A percentile compares a stretch with the other conserved stretches of the same genome.
phyloP scores from a whole-genome alignment of 352 stramenopile species.

The Globisporangium megalacanthum region DNA sequence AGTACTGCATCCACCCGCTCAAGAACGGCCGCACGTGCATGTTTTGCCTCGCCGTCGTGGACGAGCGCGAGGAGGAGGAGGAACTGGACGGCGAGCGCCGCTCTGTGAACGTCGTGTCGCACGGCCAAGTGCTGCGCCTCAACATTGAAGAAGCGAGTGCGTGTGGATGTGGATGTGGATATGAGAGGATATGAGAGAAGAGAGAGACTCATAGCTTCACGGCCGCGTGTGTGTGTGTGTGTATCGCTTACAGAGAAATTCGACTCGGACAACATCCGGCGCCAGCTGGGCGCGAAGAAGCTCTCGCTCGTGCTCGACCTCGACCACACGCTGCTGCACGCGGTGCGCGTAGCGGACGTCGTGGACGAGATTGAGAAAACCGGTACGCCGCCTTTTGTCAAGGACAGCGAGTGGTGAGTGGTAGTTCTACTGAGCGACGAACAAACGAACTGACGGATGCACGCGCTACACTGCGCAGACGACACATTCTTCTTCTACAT shows the following conservation, averaged over 20 bases:
- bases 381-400: too few relatives aligned
- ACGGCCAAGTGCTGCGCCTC: constrained; percentile 90
- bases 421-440: neutral
- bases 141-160: constrained; percentile 96
- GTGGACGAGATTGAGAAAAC: constrained; percentile 45
- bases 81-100: constrained; percentile 40
- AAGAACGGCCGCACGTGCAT: constrained; percentile 71
- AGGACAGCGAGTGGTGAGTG: neutral
- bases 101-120: constrained; percentile 76
- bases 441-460: too few relatives aligned
- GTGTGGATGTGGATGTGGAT: constrained; percentile 72
- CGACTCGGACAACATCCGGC: constrained; percentile 79
- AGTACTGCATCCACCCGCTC: constrained; percentile 78
- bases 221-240: too few relatives aligned
- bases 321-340: constrained; percentile 96
- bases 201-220: constrained; percentile 26
- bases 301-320: constrained; percentile 95
- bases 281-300: constrained; percentile 86
- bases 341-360: constrained; percentile 74
- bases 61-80: constrained; percentile 61
- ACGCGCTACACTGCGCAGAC: constrained; percentile 44
- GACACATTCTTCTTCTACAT: constrained; percentile 78
- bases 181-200: constrained; percentile 8
- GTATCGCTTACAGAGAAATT: constrained; percentile 63
- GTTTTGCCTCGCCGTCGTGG: constrained; percentile 72